Percentiles rank a stretch among this genome's conserved stretches.
Conservation (phyloP, 2,329 filamentous ascomycete genomes). For the Ophiocordyceps polyrhachis-furcata region DNA sequence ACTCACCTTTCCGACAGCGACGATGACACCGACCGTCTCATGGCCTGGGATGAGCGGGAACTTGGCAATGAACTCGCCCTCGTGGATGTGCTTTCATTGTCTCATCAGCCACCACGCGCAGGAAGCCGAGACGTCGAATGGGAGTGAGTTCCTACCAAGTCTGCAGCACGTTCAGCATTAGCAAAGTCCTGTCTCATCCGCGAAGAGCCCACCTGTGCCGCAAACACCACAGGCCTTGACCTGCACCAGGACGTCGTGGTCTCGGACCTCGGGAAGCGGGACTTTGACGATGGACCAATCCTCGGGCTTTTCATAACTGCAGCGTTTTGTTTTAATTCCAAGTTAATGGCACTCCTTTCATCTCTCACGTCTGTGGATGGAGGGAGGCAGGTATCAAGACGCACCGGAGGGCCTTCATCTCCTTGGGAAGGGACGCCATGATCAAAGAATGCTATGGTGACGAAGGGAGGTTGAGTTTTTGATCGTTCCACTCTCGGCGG, state of each 20-base stretch:
- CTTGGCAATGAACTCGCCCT: conserved; percentile 46
- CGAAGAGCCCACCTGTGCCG: conserved; percentile 32
- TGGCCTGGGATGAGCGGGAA: conserved; percentile 51
- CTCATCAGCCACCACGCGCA: background rate
- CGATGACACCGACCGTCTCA: conserved; percentile 48
- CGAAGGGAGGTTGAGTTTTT: no score
- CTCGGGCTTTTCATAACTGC: conserved; percentile 41
- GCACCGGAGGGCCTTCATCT: conserved; percentile 44
- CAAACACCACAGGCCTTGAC: conserved; percentile 50
- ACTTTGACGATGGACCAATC: conserved; percentile 41
- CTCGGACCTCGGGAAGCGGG: conserved; percentile 39
- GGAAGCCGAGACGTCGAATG: background rate
- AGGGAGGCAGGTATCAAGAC: conserved; percentile 7
- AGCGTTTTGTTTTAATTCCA: background rate
- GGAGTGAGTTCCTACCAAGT: conserved; percentile 12
- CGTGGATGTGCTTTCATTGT: conserved; percentile 33
- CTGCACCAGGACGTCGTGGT: conserved; percentile 44
- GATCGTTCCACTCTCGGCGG: no score
- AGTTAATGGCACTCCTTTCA: background rate
- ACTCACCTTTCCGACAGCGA: conserved; percentile 28
- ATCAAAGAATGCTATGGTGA: no score
- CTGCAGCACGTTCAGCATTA: conserved; percentile 9
- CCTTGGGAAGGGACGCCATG: conserved; percentile 25
- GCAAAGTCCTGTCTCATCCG: background rate
- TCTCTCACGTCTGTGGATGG: no score